Conservation (phyloP, 202 grass and related monocot genomes). For the Elaeis oleifera region DNA sequence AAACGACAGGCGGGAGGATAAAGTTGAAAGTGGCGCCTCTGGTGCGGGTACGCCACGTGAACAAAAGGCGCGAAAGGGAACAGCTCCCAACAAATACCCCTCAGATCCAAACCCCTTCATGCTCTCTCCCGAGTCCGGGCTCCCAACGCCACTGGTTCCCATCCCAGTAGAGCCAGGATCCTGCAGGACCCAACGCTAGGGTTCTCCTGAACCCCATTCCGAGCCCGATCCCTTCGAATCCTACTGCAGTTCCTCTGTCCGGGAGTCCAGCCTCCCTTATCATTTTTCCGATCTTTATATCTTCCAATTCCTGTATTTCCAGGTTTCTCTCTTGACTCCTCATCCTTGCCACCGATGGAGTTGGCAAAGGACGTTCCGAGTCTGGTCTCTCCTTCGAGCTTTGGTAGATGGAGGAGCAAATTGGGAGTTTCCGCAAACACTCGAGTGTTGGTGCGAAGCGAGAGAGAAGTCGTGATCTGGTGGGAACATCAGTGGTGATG, state of each 20-base stretch:
- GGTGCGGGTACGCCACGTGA: neutral
- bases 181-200: neutral
- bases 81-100: neutral
- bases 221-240: neutral
- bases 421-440: neutral
- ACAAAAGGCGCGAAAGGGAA: neutral
- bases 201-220: neutral
- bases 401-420: too few relatives aligned
- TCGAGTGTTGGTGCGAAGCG: neutral
- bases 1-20: neutral
- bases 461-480: neutral
- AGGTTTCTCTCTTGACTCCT: too few relatives aligned
- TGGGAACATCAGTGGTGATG: neutral
- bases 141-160: neutral
- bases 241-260: too few relatives aligned
- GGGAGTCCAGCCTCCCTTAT: too few relatives aligned
- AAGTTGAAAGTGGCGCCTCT: neutral
- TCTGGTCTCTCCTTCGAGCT: too few relatives aligned
- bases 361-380: too few relatives aligned
- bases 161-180: neutral
- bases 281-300: too few relatives aligned
- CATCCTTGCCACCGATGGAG: too few relatives aligned
- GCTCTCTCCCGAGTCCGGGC: neutral
- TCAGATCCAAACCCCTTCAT: neutral
- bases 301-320: too few relatives aligned